Evolutionary conservation across 495 filamentous ascomycete species (phyloP), one percentile per base, ranked within the genome.

Genomic region (Trichodelitschia bisporula): DNA sequence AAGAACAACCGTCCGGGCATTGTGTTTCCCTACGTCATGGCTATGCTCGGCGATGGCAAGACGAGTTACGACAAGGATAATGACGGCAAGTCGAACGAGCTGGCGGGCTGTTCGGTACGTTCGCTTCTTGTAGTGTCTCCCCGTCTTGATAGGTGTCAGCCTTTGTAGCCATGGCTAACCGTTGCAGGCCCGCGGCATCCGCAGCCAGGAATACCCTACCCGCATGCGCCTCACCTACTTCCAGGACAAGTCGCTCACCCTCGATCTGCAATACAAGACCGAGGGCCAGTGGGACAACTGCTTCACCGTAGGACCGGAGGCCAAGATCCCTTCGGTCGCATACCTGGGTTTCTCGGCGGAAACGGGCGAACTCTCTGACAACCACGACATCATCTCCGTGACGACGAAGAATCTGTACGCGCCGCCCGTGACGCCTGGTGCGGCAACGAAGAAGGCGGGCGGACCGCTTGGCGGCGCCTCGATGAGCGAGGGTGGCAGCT

Each of bases 1-100:
- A 99, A 99, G 69, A 99, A 99, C 57, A 90, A 91, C 58, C 69
- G 89, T 12, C 89, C 89, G 5, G 89, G 89, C 6, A 71, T 74
- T 12, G 72, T 89, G 15, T 99, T 99, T 53, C 89, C 89, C 23
- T 95, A 92, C 43, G 75, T 99, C 41, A 90, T 93, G 80, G 89
- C 89, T 30, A 93, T 95, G 86, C 59, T 91, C 45, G 86, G 73
- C 29, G 86, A 99, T 50, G 82, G 86, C 18, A 55, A 76, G 47
- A 90, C 74, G 18, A 54, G 59, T 13, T 99, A 99, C 53, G 79
- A 93, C 54, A 77, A 93, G 51, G 72, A 69, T 38, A 83, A 84
- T 41, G 89, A 99, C 48, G 89, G 89, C 38, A 93, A 93, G 58
- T 66, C 66, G 21, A 83, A 75, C 39, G 86, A 99, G 49, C 53